Base-by-base conservation (phyloP, 805 yeast species). In the Saturnispora saitoi region DNA sequence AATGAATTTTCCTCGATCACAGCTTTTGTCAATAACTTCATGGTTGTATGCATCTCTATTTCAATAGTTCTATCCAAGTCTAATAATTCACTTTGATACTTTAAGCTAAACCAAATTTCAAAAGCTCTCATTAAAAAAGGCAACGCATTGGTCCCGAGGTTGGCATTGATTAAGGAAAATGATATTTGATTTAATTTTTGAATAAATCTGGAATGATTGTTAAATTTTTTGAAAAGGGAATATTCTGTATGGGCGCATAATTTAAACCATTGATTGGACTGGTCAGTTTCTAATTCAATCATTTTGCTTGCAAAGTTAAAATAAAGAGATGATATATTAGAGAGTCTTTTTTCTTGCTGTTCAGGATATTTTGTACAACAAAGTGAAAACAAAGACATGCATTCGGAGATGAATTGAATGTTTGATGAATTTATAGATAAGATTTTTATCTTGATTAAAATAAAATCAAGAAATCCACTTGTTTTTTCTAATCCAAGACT, bases 261-360 rank as follows among this genome's bases (percentile, higher is more conserved):
- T 43, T 47, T 50, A 61, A 64, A 67, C 43, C 49, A 54, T 6
- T 28, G 48, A 1, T 55, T 32, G 8, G 52, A 55, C 37, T 53
- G 56, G 3, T 46, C 44, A 20, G 46, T 40, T 15, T 56, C 45
- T 2, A 6, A 19, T 15, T 38, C 50, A 4, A 59, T 32, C 22
- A 58, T 44, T 32, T 52, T 60, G 8, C 59, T 62, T 0, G 73
- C 76, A 43, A 65, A 55, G 49, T 73, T 71, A 55, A 67, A 76
- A 6, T 69, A 58, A 11, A 77, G 43, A 52, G 73, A 75, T 3
- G 80, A 70, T 3, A 77, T 52, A 54, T 76, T 76, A 43, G 69
- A 63, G 6, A 73, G 57, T 48, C 81, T 58, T 51, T 71, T 75
- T 2, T 48, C 48, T 17, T 61, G 59, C 5, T 32, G 19, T 6